Evolutionary conservation across 2,329 filamentous ascomycete species (phyloP).

Genomic region (Aspergillus pseudotamarii): DNA sequence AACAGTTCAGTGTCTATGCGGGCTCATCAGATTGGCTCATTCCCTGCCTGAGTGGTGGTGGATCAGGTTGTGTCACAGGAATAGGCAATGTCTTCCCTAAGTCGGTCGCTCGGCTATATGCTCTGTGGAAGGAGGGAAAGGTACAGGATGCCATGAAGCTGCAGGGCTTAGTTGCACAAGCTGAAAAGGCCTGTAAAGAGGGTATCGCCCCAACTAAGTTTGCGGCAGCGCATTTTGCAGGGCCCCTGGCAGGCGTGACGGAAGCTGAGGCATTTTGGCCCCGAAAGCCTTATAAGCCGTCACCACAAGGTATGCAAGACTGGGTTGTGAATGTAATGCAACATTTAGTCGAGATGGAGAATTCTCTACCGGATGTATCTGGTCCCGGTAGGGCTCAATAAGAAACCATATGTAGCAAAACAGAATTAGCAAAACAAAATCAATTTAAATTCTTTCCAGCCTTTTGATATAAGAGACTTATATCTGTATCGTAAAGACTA

Average conservation of each 20-base stretch:
- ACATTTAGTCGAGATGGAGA: background rate
- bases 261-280: background rate
- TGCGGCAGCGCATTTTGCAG: background rate
- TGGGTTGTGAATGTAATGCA: background rate
- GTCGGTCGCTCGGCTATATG: background rate
- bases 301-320: background rate
- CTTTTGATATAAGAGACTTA: no score
- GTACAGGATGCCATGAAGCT: background rate
- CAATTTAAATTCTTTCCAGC: rapidly evolving
- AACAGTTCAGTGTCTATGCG: background rate
- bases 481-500: no score
- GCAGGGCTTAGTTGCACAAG: background rate
- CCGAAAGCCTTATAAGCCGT: background rate
- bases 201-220: background rate
- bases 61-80: background rate
- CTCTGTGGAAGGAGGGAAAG: background rate
- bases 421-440: background rate
- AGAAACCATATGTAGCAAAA: background rate
- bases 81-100: background rate
- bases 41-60: background rate
- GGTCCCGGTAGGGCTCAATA: background rate
- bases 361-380: background rate
- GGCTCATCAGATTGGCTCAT: background rate
- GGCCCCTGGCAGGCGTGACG: background rate
- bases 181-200: background rate